Conservation (phyloP, 75 land plant species). For the Ceratopteris richardii region DNA sequence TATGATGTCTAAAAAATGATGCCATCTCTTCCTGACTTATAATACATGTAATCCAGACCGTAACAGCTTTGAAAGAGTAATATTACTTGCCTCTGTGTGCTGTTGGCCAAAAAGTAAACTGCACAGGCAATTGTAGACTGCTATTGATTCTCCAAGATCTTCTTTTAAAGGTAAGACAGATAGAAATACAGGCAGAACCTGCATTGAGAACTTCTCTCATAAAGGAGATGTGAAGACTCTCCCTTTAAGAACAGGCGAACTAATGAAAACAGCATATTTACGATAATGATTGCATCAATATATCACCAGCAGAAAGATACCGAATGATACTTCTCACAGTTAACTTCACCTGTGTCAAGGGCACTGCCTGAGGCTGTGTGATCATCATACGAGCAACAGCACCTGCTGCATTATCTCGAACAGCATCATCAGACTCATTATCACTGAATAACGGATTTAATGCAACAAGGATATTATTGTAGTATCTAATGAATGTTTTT, state of each 20-base stretch:
- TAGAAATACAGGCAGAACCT: constrained; percentile 89
- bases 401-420: constrained; percentile 94
- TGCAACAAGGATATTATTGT: constrained; percentile 54
- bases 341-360: constrained; percentile 67
- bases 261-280: not conserved
- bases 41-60: too few species aligned
- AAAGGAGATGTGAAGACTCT: not conserved
- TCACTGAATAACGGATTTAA: constrained; percentile 87
- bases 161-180: constrained; percentile 80
- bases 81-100: too few species aligned
- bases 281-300: not conserved
- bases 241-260: not conserved
- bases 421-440: constrained; percentile 79
- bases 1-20: too few species aligned
- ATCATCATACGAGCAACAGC: constrained; percentile 96
- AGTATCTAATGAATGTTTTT: constrained; percentile 40
- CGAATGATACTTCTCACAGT: not conserved
- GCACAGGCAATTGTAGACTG: constrained; percentile 73
- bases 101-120: too few species aligned
- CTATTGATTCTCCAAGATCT: constrained; percentile 73
- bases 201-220: not conserved
- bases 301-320: not conserved
- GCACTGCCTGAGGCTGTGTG: constrained; percentile 70
- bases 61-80: too few species aligned
- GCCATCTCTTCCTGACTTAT: too few species aligned